phyloP scores from a whole-genome alignment of 148 eudicot species.

The Cornus florida region DNA sequence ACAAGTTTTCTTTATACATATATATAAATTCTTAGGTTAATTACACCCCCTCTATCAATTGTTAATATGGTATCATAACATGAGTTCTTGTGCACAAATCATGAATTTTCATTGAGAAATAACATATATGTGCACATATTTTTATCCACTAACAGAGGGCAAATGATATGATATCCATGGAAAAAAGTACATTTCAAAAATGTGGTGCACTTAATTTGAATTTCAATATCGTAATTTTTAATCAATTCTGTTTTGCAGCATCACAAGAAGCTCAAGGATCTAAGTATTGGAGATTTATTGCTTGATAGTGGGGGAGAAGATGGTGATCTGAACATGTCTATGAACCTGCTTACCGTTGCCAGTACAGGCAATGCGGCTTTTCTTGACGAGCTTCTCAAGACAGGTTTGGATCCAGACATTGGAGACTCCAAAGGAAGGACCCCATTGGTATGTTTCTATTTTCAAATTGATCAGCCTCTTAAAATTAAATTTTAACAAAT shows the following conservation, averaged over 20 bases:
- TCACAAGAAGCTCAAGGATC: conserved; percentile 52
- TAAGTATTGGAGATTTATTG: conserved; percentile 40
- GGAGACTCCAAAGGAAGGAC: conserved; percentile 50
- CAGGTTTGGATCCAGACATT: conserved; percentile 44
- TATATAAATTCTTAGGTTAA: no score
- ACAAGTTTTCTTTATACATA: no score
- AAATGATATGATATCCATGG: no score
- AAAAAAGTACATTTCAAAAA: neutral
- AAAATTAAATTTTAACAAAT: neutral
- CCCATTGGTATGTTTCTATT: conserved; percentile 33
- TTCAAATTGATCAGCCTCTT: neutral
- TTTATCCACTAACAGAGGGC: no score
- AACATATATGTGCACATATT: neutral
- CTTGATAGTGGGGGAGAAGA: conserved; percentile 42
- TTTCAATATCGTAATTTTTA: neutral
- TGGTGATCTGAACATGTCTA: conserved; percentile 45
- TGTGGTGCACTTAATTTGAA: neutral
- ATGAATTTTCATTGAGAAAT: neutral
- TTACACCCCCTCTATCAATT: no score
- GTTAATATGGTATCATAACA: no score
- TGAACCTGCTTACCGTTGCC: conserved; percentile 46
- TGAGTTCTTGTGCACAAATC: no score
- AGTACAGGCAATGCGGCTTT: conserved; percentile 52
- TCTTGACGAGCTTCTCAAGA: conserved; percentile 55
- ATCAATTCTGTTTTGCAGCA: conserved; percentile 30